Base-by-base conservation (phyloP, 345 rosid genomes). In the Eucalyptus coolabah region DNA sequence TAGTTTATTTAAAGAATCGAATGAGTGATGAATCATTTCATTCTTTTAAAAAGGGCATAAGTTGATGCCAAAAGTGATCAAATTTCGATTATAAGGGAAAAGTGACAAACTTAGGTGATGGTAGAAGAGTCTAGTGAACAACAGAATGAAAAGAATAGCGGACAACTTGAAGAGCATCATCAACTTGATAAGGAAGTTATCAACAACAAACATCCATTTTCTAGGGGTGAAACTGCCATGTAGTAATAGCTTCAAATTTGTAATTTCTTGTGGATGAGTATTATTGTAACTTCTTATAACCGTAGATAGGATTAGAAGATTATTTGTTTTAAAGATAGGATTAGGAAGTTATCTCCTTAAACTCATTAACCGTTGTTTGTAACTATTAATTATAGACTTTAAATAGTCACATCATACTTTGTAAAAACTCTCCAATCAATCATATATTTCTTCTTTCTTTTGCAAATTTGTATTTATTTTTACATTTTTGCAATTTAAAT, bases 141-240 rank as follows among this genome's bases (percentile, higher is more conserved):
- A 65, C 5, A n/a, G 0, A 3, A 65, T n/a, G 77, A 65, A 65
- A 65, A 65, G 77, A n/a, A 65, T 1, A n/a, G 0, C 17, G 1
- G 21, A n/a, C 21, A n/a, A 65, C 5, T 65, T 65, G 77, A 65
- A 65, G 37, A 65, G 77, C 37, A 65, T 65, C 19, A n/a, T 15
- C 37, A n/a, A 65, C 77, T 65, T 1, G 2, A 8, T 17, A 65
- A n/a, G 19, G 77, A 65, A 65, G 6, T n/a, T 65, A 30, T 65
- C 37, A 16, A 65, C 40, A n/a, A 15, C 10, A 65, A 65, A n/a
- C 21, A n/a, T n/a, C 77, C 5, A 65, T 65, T 65, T 11, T n/a
- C 19, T 63, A 15, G 77, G 77, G 37, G 19, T n/a, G 37, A n/a
- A n/a, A 65, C 2, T 65, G 40, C 77, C 40, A n/a, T 1, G 40